Base-by-base conservation (phyloP, 1,139 yeast species). In the Debaryomyces coudertii region DNA sequence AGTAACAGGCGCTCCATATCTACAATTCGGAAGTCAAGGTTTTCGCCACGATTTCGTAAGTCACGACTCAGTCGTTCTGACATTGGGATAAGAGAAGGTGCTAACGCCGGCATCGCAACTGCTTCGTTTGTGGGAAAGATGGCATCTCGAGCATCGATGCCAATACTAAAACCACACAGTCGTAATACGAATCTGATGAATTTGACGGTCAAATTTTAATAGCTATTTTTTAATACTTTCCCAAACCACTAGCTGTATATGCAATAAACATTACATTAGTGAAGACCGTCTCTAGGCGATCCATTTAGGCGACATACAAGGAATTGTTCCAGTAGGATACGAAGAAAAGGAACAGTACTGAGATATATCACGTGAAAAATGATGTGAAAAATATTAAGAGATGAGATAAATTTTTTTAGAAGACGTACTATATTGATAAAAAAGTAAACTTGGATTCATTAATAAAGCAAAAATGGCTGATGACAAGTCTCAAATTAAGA, bases 401-500 rank as follows among this genome's bases (percentile, higher is more conserved):
- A 54, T 50, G 57, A 51, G 54, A 42, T 44, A 47, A 52, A 53
- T 43, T 44, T 50, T 49, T 45, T 37, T 36, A 36, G 7, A 31
- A 43, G 35, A 40, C 39, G 28, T 43, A 43, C 40, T 41, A 37
- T 47, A 41, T 36, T 18, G 42, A 12, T 36, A 41, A 24, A 24
- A 30, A 9, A 25, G 42, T 35, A 24, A 20, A 36, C 22, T 22
- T 29, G 34, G 42, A 41, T 27, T 27, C 35, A 31, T 30, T 18
- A 36, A 8, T 41, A 27, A 29, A 36, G 41, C 20, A 23, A 45
- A 37, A 36, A 66, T 62, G 68, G 53, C 63, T 31, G 72, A 65
- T 42, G 65, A 61, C 36, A 68, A 69, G 48, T 58, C 70, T 40
- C 79, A 75, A 57, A 80, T 90, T 35, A 88, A 87, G 72, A 82